These are phyloP conservation scores for Saposhnikovia divaricata DNA, from an alignment of 129 eudicot species.

Conservation along the genomic window DNA sequence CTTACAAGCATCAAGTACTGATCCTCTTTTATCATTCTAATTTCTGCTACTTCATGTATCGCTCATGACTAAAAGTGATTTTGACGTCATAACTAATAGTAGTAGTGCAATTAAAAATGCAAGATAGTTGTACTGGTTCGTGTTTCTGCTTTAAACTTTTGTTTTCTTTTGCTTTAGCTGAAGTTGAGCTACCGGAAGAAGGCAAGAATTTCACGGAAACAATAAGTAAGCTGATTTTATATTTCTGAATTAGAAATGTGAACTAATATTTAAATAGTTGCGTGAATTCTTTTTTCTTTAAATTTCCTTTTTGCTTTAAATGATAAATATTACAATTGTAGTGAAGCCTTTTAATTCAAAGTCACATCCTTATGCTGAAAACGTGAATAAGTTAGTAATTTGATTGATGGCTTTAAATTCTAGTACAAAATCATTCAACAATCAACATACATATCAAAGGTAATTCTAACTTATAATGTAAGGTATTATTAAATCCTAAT, in stretches of 20 bases:
- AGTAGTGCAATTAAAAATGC: background rate
- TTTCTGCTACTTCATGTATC: background rate
- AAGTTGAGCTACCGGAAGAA: slow-evolving; percentile 4
- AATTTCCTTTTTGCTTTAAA: too few relatives aligned
- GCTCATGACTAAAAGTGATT: background rate
- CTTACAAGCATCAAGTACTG: background rate
- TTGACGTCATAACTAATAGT: background rate
- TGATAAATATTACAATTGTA: too few relatives aligned
- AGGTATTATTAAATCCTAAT: too few relatives aligned
- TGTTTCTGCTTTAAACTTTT: background rate
- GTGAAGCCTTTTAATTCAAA: too few relatives aligned
- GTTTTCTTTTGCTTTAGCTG: background rate
- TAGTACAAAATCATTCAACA: too few relatives aligned
- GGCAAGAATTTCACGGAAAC: background rate
- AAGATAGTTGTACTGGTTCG: background rate
- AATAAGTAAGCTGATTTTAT: background rate
- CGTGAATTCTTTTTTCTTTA: too few relatives aligned
- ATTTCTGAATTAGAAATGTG: background rate
- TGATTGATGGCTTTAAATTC: too few relatives aligned
- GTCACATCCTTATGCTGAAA: too few relatives aligned
- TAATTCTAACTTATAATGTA: too few relatives aligned
- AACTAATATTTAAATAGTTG: background rate
- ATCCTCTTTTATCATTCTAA: background rate
- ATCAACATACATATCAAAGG: too few relatives aligned
- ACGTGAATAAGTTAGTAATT: too few relatives aligned